Conservation (phyloP, 345 rosid genomes). For the Stellera chamaejasme region DNA sequence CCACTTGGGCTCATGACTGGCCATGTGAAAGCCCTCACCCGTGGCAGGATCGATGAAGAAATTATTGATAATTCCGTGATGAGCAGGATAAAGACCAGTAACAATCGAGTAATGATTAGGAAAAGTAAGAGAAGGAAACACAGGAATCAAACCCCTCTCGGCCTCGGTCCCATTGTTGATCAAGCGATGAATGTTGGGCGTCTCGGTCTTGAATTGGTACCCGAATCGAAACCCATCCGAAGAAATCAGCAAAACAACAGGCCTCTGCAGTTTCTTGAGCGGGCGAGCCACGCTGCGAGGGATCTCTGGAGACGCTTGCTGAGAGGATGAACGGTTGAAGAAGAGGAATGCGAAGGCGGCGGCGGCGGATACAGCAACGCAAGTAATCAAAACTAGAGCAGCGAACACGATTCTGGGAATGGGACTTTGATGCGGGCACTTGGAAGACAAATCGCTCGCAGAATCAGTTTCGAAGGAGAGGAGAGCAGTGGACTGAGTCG, state of each 20-base stretch:
- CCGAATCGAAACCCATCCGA: conserved; percentile 89
- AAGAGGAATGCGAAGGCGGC: conserved; percentile 59
- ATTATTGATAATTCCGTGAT: conserved; percentile 68
- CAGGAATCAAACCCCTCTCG: conserved; percentile 67
- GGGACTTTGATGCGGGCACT: conserved; percentile 13
- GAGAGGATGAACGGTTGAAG: conserved; percentile 22
- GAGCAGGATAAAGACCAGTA: conserved; percentile 77
- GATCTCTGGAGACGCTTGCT: conserved; percentile 12
- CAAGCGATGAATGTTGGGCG: conserved; percentile 59
- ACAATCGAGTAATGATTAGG: conserved; percentile 91
- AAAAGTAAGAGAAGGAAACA: conserved; percentile 70
- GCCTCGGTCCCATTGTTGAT: conserved; percentile 77
- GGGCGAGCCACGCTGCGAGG: conserved; percentile 28
- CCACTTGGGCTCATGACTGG: conserved; percentile 76
- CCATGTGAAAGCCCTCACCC: conserved; percentile 51
- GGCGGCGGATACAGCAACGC: conserved; percentile 70
- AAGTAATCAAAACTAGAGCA: conserved; percentile 42
- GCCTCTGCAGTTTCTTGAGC: conserved; percentile 46
- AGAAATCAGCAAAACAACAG: conserved; percentile 65
- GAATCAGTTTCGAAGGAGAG: conserved; percentile 41
- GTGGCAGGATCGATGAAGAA: conserved; percentile 44
- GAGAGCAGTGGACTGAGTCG: conserved; percentile 46
- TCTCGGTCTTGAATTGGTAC: conserved; percentile 64
- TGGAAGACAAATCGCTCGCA: conserved; percentile 13
- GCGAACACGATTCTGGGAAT: conserved; percentile 37